phyloP scores from a whole-genome alignment of 1,284 basidiomycete genomes.

The Austroboletus novae-zelandiae region DNA sequence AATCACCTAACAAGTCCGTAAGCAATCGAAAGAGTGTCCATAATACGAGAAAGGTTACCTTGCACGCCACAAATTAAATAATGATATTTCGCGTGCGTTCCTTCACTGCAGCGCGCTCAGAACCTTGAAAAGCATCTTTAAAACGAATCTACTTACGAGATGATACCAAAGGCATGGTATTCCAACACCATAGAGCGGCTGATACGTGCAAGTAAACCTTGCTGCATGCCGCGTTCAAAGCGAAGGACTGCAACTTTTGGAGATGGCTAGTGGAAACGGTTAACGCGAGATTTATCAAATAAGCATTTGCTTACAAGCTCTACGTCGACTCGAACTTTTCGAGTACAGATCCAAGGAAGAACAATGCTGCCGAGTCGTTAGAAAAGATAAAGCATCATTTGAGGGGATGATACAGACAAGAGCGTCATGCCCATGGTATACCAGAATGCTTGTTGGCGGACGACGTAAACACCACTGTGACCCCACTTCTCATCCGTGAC shows the following conservation, averaged over 20 bases:
- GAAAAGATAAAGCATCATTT: neutral
- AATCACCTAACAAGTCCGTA: conserved; percentile 49
- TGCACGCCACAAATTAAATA: conserved; percentile 78
- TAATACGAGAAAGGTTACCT: conserved; percentile 36
- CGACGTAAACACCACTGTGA: conserved; percentile 48
- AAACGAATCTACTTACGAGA: conserved; percentile 41
- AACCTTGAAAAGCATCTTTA: conserved; percentile 1
- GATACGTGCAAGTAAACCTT: conserved; percentile 56
- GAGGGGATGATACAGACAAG: conserved; percentile 47
- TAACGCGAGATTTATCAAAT: neutral
- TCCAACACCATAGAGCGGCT: conserved; percentile 57
- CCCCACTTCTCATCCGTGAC: conserved; percentile 52
- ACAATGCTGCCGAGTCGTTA: conserved; percentile 45
- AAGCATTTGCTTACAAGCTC: conserved; percentile 55
- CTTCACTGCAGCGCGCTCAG: conserved; percentile 47
- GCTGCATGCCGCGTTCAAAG: conserved; percentile 64
- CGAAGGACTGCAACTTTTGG: conserved; percentile 59
- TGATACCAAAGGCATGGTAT: conserved; percentile 61
- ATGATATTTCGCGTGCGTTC: conserved; percentile 65
- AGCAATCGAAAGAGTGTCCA: neutral
- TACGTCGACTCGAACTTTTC: conserved; percentile 69
- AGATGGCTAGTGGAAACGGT: conserved; percentile 44
- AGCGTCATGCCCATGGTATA: conserved; percentile 69
- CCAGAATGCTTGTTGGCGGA: conserved; percentile 74
- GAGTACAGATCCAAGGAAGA: conserved; percentile 73